Percentiles rank a stretch among this genome's conserved stretches.
Evolutionary conservation across 495 filamentous ascomycete species (phyloP).

Genomic region (Friedmanniomyces endolithicus): DNA sequence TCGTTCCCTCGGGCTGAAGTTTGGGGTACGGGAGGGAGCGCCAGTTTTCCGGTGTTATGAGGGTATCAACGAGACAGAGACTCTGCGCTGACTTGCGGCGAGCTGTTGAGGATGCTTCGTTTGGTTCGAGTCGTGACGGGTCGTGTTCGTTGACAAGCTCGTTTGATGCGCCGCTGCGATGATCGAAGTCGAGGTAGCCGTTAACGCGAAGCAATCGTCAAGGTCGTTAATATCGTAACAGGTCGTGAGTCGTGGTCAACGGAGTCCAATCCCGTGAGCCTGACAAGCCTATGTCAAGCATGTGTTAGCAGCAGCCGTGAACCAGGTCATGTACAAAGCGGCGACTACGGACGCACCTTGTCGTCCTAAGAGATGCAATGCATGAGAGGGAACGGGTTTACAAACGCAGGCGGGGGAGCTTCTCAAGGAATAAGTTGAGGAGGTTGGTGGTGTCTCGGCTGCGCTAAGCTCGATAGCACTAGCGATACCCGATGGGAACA

Average conservation of each 20-base stretch:
- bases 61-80: background rate
- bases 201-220: constrained; percentile 19
- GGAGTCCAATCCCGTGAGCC: constrained; percentile 6
- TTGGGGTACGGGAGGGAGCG: constrained; percentile 87
- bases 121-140: background rate
- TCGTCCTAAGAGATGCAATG: constrained; percentile 17
- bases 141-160: background rate
- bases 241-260: constrained; percentile 17
- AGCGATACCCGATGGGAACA: background rate
- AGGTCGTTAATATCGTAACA: constrained; percentile 19
- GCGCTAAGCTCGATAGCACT: background rate
- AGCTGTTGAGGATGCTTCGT: background rate
- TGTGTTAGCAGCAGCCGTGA: background rate
- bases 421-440: constrained; percentile 1
- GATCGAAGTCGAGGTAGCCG: constrained; percentile 7
- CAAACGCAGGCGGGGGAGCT: constrained; percentile 10
- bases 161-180: constrained; percentile 2
- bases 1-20: constrained; percentile 83
- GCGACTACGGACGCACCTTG: constrained; percentile 20
- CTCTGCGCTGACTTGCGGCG: background rate
- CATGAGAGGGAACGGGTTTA: constrained; percentile 15
- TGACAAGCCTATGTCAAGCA: constrained; percentile 1
- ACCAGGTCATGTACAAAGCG: constrained; percentile 1
- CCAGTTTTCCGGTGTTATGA: constrained; percentile 80
- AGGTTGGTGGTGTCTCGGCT: constrained; percentile 1